phyloP scores from a whole-genome alignment of 177 flowering plant genomes.

The Vitis hybrid region DNA sequence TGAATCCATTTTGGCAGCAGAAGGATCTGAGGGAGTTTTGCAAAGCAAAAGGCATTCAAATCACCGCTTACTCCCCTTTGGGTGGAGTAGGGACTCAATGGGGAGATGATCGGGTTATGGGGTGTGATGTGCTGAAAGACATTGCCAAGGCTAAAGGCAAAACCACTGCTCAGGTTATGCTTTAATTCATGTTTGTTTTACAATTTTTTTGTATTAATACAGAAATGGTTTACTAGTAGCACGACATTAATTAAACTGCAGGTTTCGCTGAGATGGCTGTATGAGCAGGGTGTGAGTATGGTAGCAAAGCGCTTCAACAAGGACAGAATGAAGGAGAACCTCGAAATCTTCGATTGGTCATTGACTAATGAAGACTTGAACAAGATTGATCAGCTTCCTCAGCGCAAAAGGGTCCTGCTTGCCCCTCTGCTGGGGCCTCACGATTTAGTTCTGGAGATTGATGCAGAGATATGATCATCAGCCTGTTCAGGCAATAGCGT shows the following conservation, averaged over 20 bases:
- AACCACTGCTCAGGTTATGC: slow-evolving; percentile 18
- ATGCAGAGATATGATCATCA: too few relatives aligned
- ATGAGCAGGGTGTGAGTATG: slow-evolving; percentile 17
- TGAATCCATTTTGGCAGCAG: slow-evolving; percentile 8
- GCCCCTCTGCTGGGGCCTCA: too few relatives aligned
- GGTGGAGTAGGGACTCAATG: slow-evolving; percentile 4
- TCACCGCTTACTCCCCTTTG: not conserved
- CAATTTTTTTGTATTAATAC: not conserved
- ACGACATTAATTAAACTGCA: not conserved
- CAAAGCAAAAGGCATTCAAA: not conserved
- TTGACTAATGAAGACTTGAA: too few relatives aligned
- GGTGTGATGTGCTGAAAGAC: slow-evolving; percentile 3
- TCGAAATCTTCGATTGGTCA: too few relatives aligned
- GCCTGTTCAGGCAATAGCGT: too few relatives aligned
- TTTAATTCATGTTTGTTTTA: too few relatives aligned
- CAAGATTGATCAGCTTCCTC: too few relatives aligned
- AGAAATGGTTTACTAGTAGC: too few relatives aligned
- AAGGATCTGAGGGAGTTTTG: not conserved
- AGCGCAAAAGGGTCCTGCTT: too few relatives aligned
- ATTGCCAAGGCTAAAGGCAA: slow-evolving; percentile 20
- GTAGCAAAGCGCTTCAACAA: too few relatives aligned
- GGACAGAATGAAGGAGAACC: too few relatives aligned
- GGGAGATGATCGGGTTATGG: slow-evolving; percentile 15
- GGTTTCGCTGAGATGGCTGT: slow-evolving; percentile 16
- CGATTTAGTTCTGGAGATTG: too few relatives aligned